phyloP scores from a whole-genome alignment of 495 filamentous ascomycete species.

The Penicillium bovifimosum region DNA sequence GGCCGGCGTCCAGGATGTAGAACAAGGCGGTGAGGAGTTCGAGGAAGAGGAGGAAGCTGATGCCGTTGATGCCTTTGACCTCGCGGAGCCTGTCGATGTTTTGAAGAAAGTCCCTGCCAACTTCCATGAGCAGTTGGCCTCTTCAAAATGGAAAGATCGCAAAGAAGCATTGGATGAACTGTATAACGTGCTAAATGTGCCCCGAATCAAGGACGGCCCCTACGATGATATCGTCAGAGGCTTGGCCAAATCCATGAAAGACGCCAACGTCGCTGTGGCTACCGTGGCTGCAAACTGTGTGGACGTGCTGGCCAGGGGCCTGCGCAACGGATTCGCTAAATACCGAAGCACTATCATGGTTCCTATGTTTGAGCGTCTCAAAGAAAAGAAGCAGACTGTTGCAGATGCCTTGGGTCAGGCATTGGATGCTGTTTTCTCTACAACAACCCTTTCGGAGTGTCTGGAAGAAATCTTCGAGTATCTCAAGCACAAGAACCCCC shows the following conservation, averaged over 20 bases:
- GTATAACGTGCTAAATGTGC: constrained; percentile 70
- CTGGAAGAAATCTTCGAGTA: constrained; percentile 84
- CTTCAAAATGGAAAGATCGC: constrained; percentile 96
- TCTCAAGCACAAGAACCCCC: constrained; percentile 90
- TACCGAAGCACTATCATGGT: constrained; percentile 72
- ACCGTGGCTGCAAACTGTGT: constrained; percentile 92
- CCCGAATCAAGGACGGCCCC: constrained; percentile 84
- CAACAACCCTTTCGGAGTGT: constrained; percentile 75
- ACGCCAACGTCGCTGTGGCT: constrained; percentile 94
- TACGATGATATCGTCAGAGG: constrained; percentile 77
- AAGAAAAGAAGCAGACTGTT: constrained; percentile 92
- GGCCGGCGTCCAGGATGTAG: constrained; percentile 46
- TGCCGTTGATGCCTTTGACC: constrained; percentile 74
- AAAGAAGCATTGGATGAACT: constrained; percentile 91
- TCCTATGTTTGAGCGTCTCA: constrained; percentile 88
- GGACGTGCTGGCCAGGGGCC: constrained; percentile 82
- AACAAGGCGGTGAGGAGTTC: constrained; percentile 53
- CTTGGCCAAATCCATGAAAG: constrained; percentile 95
- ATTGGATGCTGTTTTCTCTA: constrained; percentile 76
- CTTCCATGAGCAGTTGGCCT: constrained; percentile 74
- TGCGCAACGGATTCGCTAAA: constrained; percentile 72
- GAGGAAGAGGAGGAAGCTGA: constrained; percentile 67
- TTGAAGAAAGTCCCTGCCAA: constrained; percentile 75
- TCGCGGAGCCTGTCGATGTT: constrained; percentile 87
- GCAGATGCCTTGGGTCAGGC: constrained; percentile 81